Evolutionary conservation across 208 protist genomes (phyloP).

Genomic region (Sergeia podlipaevii): DNA sequence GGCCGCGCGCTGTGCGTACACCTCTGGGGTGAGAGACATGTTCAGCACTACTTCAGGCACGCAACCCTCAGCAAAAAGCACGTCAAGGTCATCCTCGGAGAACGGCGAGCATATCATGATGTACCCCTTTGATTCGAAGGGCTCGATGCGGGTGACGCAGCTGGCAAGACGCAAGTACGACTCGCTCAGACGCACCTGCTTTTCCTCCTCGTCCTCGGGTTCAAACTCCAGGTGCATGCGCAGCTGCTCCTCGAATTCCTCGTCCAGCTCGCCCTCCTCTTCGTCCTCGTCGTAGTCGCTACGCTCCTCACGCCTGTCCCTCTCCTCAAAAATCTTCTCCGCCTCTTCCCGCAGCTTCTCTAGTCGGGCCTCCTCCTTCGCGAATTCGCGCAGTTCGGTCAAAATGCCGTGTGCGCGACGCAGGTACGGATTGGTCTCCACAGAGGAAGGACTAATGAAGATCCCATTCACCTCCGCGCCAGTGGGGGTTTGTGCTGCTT

Average conservation of each 20-base stretch:
- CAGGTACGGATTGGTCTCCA: slow-evolving; percentile 44
- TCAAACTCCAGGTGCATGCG: slow-evolving; percentile 76
- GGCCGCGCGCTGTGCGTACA: slow-evolving; percentile 28
- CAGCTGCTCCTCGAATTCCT: slow-evolving; percentile 68
- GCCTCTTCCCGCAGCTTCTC: slow-evolving; percentile 54
- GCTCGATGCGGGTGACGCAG: slow-evolving; percentile 78
- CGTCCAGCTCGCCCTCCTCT: slow-evolving; percentile 49
- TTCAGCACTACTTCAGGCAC: slow-evolving; percentile 77
- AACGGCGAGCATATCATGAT: slow-evolving; percentile 81
- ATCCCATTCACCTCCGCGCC: slow-evolving; percentile 57
- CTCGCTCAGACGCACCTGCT: slow-evolving; percentile 72
- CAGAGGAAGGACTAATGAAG: slow-evolving; percentile 36
- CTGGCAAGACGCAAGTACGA: slow-evolving; percentile 79
- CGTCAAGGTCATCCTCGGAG: slow-evolving; percentile 68
- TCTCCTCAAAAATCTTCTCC: slow-evolving; percentile 47
- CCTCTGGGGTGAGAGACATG: slow-evolving; percentile 51
- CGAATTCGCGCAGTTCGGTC: slow-evolving; percentile 53
- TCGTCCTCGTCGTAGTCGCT: slow-evolving; percentile 35
- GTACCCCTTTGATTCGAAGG: slow-evolving; percentile 87
- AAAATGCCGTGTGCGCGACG: slow-evolving; percentile 40
- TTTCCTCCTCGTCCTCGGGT: slow-evolving; percentile 80
- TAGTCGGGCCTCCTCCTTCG: slow-evolving; percentile 42
- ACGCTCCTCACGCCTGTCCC: slow-evolving; percentile 32
- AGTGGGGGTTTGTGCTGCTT: slow-evolving; percentile 43
- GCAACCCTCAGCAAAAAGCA: slow-evolving; percentile 57